Evolutionary conservation across 31 red algal genomes (phyloP).

Genomic region (Asparagopsis taxiformis): DNA sequence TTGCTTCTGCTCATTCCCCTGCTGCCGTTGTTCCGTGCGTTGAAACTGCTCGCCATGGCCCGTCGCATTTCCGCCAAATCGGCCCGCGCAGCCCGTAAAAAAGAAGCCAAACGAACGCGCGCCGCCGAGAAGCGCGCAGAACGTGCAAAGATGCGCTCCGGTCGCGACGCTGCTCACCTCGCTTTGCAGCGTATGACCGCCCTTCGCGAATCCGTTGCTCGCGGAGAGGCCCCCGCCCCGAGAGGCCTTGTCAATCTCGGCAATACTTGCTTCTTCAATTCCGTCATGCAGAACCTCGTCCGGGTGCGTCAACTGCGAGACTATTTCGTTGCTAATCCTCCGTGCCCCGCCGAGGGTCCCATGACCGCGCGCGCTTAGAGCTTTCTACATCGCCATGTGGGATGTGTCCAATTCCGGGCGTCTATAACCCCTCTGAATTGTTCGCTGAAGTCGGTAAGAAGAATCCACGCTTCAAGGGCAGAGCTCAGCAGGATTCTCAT

Average conservation of each 20-base stretch:
- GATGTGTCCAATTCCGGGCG: slow-evolving; percentile 11
- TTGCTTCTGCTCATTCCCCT: slow-evolving; percentile 14
- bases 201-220: slow-evolving; percentile 20
- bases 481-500: slow-evolving; percentile 83
- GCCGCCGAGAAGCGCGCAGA: slow-evolving; percentile 38
- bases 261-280: slow-evolving; percentile 96
- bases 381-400: slow-evolving; percentile 69
- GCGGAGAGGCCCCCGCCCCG: slow-evolving; percentile 37
- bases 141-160: slow-evolving; percentile 11
- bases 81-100: slow-evolving; percentile 32
- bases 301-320: slow-evolving; percentile 45
- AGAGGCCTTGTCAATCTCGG: slow-evolving; percentile 88
- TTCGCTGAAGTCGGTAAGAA: slow-evolving; percentile 74
- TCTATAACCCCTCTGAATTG: slow-evolving; percentile 39
- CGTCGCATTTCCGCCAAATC: slow-evolving; percentile 23
- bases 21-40: too few species aligned
- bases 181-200: slow-evolving; percentile 14
- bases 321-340: slow-evolving; percentile 46
- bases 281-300: slow-evolving; percentile 73
- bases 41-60: too few species aligned
- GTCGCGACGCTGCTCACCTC: slow-evolving; percentile 8
- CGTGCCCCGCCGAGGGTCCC: slow-evolving; percentile 56
- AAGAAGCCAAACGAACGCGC: slow-evolving; percentile 41
- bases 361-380: slow-evolving; percentile 68
- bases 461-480: slow-evolving; percentile 63